Evolutionary conservation across 2,329 filamentous ascomycete species (phyloP), one percentile per base, ranked within the genome.

Genomic region (Cordyceps javanica): DNA sequence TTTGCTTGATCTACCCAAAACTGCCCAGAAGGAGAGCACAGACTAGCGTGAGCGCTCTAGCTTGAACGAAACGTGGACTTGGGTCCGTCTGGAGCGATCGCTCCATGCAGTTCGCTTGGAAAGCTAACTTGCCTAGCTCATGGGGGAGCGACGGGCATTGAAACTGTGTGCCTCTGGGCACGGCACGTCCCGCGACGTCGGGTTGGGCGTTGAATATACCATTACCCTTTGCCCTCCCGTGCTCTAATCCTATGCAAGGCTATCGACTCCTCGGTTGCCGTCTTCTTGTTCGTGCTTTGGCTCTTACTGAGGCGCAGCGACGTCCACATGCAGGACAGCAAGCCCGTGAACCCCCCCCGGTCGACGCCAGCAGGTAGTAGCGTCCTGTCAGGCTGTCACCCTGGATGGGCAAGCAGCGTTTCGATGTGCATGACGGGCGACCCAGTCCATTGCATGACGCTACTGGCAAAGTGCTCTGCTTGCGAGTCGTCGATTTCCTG

Each of bases 101-200:
- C 39, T 34, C 26, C 14, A 54, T 54, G 51, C 51, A 54, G 36
- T 21, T 39, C 51, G 28, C 51, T 36, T 44, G 38, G 51, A 54
- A 39, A 14, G 50, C 26, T 19, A 19, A 25, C 26, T n/a, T n/a
- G n/a, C n/a, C n/a, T n/a, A n/a, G n/a, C n/a, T n/a, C n/a, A 9
- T 38, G 21, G 14, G 30, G 21, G 32, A 38, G 11, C 30, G 11
- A 23, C 6, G 11, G n/a, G 41, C 23, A 16, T 30, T 13, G 32
- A 19, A 23, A 19, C 45, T 9, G 28, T 34, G 11, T 14, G 16
- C 21, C 7, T 21, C 16, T 21, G 26, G 32, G 26, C 26, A 48
- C 28, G 45, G 28, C 10, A 21, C n/a, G 10, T 14, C 19, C 28
- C n/a, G 14, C 23, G n/a, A 8, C 45, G 45, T 34, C 45, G 13